These are phyloP conservation scores for Rhodotorula sp. DNA, from an alignment of 1,284 basidiomycete species.

Conservation along the genomic window DNA sequence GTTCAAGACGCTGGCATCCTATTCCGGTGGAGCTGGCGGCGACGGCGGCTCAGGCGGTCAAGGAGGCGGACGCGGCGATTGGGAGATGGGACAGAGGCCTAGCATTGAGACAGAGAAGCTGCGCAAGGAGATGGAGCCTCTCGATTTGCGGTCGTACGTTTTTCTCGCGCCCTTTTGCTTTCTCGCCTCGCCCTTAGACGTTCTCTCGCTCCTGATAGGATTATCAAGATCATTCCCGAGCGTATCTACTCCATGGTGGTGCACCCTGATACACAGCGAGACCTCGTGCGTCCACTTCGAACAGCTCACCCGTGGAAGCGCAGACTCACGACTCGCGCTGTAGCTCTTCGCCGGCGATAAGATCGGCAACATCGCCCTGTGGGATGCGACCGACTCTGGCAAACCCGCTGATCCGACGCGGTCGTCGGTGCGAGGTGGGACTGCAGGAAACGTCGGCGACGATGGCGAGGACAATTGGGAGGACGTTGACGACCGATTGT, in stretches of 20 bases:
- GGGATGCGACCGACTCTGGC: conserved; percentile 44
- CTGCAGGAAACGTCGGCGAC: conserved; percentile 35
- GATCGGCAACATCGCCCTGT: conserved; percentile 52
- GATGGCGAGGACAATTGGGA: conserved; percentile 45
- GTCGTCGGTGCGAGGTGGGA: conserved; percentile 46
- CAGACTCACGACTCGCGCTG: neutral
- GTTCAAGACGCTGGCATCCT: conserved; percentile 1
- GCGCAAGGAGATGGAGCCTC: neutral
- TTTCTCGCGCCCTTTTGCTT: no score
- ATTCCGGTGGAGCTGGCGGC: neutral
- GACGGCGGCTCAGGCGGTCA: neutral
- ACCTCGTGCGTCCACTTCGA: conserved; percentile 41
- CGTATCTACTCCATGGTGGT: conserved; percentile 53
- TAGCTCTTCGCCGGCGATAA: conserved; percentile 54
- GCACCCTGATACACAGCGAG: conserved; percentile 52
- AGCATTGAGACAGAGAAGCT: neutral
- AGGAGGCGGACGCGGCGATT: neutral
- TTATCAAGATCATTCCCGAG: conserved; percentile 49
- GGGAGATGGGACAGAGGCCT: conserved; percentile 10
- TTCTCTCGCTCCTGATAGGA: neutral
- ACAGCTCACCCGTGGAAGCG: no score
- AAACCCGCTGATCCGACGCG: neutral
- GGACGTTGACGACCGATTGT: conserved; percentile 34
- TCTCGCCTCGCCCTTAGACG: neutral
- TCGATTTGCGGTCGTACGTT: conserved; percentile 18